Evolutionary conservation across 2,329 filamentous ascomycete genomes (phyloP), one percentile per base, ranked within the genome.

Genomic region (Paracorniculantispora psalliotae): DNA sequence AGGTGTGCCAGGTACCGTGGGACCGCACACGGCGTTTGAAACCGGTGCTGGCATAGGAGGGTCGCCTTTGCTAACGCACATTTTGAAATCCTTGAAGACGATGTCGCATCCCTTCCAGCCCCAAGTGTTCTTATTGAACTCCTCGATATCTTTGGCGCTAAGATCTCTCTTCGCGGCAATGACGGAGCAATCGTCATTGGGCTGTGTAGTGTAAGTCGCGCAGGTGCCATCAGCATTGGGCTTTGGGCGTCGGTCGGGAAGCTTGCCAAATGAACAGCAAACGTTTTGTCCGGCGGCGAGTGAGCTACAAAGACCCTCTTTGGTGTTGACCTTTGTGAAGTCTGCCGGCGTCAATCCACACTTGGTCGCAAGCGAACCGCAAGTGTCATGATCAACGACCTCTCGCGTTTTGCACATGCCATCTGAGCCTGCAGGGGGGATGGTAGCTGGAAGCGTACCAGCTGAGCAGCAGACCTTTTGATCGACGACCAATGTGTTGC

Each of bases 1-100:
- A 10, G 63, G 51, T 0, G 77, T 78, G 0, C 75, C 75, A 4
- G 72, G 71, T 0, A 73, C 69, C 47, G 74, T 69, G 1, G 80
- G 80, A 0, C 81, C 80, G 63, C 80, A 74, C 3, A 65, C 58
- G 5, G 69, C 68, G 41, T 67, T 65, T 12, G 61, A 25, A 8
- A 68, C 35, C 1, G 63, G 21, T 4, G 65, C 56, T 3, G 69
- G 69, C 63, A 69, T 65, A 0, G 72, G 70, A 1, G 72, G 66
- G 0, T 56, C 51, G 1, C 72, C 71, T 0, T 57, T 62, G 63
- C 69, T 70, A 6, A 75, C 59, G 37, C 72, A 72, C 1, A 73
- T 69, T 8, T 60, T 58, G 4, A 59, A 58, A n/a, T 62, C 62
- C 1, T 60, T 9, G 19, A 55, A 62, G 15, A 73, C 62, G 3